Base-by-base conservation (phyloP, 805 yeast species). In the Grigorovia humatica region DNA sequence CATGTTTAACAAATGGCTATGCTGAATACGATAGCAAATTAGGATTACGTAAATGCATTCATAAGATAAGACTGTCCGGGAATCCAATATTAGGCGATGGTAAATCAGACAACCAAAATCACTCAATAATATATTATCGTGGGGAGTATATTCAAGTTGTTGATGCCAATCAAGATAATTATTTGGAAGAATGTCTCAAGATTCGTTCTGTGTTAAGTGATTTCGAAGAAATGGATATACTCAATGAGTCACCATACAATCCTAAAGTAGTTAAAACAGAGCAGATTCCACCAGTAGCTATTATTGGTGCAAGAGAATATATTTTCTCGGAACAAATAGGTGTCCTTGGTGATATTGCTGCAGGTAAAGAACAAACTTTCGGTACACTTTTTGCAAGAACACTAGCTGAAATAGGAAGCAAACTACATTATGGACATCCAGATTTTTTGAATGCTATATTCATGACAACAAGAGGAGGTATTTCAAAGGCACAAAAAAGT, bases 21-120 rank as follows among this genome's bases (percentile, higher is more conserved):
- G 77, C 84, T 44, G 74, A 72, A 40, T 71, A 79, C 50, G 70
- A 75, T 51, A 76, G 74, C 62, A 77, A 74, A 58, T 80, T 81
- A 40, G 80, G 82, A 41, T 71, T 80, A 46, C 73, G 89, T 53
- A 74, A 74, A 44, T 90, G 86, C 30, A 73, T 70, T 51, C 81
- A 73, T 67, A 78, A 83, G 55, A 74, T 91, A n/a, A 80, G 77
- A 59, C 74, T 91, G 13, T 85, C 96, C 2, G 98, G 98, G 15
- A 85, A 91, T 69, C 98, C 98, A 12, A 91, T 91, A 49, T 72
- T 90, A 46, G 98, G 98, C 29, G 98, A 91, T 69, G 98, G 98
- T 40, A 91, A 91, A 66, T 83, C 96, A 15, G 98, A 91, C 66
- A 91, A 91, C 66, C 98, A 91, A 69, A 91, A 91, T 63, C 86